Base-by-base conservation (phyloP, 1,284 basidiomycete genomes). In the Porodaedalea pini region DNA sequence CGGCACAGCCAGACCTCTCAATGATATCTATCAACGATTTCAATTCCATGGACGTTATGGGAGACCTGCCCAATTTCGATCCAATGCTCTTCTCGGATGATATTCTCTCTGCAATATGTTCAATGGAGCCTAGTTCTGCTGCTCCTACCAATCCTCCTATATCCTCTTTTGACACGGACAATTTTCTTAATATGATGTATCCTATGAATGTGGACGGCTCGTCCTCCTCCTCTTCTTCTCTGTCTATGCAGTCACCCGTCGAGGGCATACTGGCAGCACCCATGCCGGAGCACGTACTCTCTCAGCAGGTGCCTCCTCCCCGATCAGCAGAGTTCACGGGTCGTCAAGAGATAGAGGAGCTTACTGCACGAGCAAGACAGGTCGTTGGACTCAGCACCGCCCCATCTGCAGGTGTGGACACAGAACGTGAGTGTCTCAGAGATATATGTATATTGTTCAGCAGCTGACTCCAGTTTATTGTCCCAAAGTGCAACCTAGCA, bases 401-500 rank as follows among this genome's bases (percentile, higher is more conserved):
- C 4, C 19, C 51, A 21, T 56, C 50, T 3, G 27, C 10, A 58
- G 6, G n/a, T 37, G 19, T 48, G 29, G 11, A 23, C 54, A 7
- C 19, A 17, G 63, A 37, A 68, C 68, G 15, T 67, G 69, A 29
- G 68, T 51, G 31, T n/a, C n/a, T n/a, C n/a, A n/a, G n/a, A n/a
- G n/a, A n/a, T n/a, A n/a, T n/a, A n/a, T n/a, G n/a, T n/a, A n/a
- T 13, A 44, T 19, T 44, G 8, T 7, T 8, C 3, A 8, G 7
- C 25, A 44, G 7, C 8, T 23, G 25, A 21, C 11, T 21, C 4
- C 6, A 37, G n/a, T 21, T 27, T n/a, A n/a, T n/a, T 44, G 17
- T 23, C n/a, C 31, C 19, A 25, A 54, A 34, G 60, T 23, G 8
- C 32, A 23, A 1, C 10, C 25, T 21, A 19, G 36, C 21, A 51